phyloP scores from a whole-genome alignment of 2,329 filamentous ascomycete genomes.

The Neodidymelliopsis sp. region DNA sequence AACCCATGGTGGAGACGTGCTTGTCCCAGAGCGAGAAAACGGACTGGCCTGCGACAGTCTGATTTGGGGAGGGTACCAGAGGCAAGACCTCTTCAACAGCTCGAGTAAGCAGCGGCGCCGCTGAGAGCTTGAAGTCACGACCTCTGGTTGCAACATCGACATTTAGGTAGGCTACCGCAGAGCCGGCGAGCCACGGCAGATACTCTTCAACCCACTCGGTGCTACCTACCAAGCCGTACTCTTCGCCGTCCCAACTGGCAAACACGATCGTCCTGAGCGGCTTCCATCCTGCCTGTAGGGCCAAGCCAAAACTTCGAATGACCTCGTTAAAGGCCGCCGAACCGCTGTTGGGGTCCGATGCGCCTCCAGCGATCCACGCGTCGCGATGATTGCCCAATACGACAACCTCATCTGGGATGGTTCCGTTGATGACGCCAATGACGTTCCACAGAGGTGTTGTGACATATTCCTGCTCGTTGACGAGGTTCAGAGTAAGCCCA shows the following conservation, averaged over 20 bases:
- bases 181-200: constrained; percentile 76
- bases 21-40: constrained; percentile 69
- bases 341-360: constrained; percentile 82
- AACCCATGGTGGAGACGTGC: constrained; percentile 63
- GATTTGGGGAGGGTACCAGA: constrained; percentile 65
- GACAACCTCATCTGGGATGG: constrained; percentile 82
- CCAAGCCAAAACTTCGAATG: constrained; percentile 75
- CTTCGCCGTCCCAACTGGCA: constrained; percentile 72
- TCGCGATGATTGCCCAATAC: constrained; percentile 93
- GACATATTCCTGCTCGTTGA: constrained; percentile 60
- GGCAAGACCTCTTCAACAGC: constrained; percentile 57
- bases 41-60: constrained; percentile 73
- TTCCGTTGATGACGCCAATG: constrained; percentile 90
- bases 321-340: constrained; percentile 82
- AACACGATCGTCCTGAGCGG: constrained; percentile 91
- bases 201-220: constrained; percentile 96
- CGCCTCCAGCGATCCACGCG: constrained; percentile 87
- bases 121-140: constrained; percentile 67
- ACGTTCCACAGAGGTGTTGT: constrained; percentile 70
- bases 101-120: constrained; percentile 78
- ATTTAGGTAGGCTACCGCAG: constrained; percentile 84
- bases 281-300: constrained; percentile 78
- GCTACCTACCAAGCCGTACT: constrained; percentile 85
- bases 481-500: constrained; percentile 61
- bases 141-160: constrained; percentile 79